Conservation (phyloP, 768 basidiomycete species). For the Tricholoma flavovirens region DNA sequence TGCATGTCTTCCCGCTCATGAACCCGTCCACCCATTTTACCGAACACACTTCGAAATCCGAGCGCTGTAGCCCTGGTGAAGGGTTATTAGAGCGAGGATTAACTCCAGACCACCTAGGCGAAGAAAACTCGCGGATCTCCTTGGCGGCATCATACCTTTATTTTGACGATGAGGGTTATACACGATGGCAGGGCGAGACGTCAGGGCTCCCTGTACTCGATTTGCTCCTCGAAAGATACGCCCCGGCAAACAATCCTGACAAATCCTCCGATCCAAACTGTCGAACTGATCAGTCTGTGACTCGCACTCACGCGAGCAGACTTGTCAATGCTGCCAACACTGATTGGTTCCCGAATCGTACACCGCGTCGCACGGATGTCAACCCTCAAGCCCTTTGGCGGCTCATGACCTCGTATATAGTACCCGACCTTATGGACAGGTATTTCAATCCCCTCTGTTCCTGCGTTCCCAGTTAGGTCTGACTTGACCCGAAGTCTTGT, state of each 20-base stretch:
- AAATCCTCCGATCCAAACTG: constrained; percentile 13
- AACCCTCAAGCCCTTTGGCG: constrained; percentile 89
- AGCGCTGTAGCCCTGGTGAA: neutral
- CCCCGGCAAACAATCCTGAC: constrained; percentile 27
- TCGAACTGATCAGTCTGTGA: constrained; percentile 8
- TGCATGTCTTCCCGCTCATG: constrained; percentile 72
- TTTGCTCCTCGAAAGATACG: constrained; percentile 69
- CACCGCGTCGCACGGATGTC: constrained; percentile 64
- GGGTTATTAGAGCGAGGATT: neutral
- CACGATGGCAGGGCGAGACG: constrained; percentile 89
- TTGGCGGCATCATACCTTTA: constrained; percentile 78
- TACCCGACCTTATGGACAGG: constrained; percentile 93
- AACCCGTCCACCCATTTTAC: constrained; percentile 79
- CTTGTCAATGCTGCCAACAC: constrained; percentile 30
- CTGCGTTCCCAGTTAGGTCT: constrained; percentile 9
- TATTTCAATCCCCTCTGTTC: constrained; percentile 30
- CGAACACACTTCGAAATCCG: constrained; percentile 24
- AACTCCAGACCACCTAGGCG: constrained; percentile 41
- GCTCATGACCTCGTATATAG: constrained; percentile 78
- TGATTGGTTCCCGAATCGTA: constrained; percentile 84
- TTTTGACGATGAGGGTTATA: constrained; percentile 82
- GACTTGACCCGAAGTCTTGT: constrained; percentile 47
- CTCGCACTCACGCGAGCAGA: constrained; percentile 23
- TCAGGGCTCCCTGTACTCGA: constrained; percentile 88
- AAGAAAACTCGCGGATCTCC: constrained; percentile 58